A percentile compares a stretch with the other conserved stretches of the same genome.
These are phyloP conservation scores for Pseudoneurospora amorphoporcata DNA, from an alignment of 495 filamentous ascomycete species.

Conservation along the genomic window DNA sequence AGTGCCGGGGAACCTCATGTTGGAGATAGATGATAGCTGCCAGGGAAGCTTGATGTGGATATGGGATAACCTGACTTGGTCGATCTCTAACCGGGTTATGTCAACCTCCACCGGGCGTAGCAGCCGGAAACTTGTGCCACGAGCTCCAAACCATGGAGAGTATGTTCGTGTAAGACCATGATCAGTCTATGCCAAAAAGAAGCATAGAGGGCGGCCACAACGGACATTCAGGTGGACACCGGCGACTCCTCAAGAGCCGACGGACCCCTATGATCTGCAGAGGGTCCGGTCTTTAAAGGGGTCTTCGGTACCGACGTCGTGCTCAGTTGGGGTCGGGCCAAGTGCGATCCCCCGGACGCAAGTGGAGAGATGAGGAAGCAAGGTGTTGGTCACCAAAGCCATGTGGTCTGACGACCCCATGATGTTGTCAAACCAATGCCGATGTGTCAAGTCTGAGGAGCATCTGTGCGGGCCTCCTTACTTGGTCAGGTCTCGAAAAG, in stretches of 20 bases:
- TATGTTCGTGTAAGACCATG: neutral
- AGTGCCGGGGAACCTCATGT: conserved; percentile 9
- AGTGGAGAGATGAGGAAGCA: neutral
- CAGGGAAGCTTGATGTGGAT: conserved; percentile 6
- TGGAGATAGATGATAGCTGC: conserved; percentile 22
- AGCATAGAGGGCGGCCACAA: neutral
- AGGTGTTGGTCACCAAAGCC: neutral
- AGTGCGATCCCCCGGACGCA: neutral
- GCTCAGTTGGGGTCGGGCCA: neutral
- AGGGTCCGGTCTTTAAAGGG: neutral
- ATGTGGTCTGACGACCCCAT: conserved; percentile 1
- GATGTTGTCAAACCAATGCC: conserved; percentile 17
- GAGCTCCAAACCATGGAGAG: neutral
- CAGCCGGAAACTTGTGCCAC: neutral
- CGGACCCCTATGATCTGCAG: neutral
- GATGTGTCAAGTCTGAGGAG: conserved; percentile 17
- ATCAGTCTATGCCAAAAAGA: neutral
- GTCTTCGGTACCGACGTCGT: neutral
- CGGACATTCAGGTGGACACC: neutral
- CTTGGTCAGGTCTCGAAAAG: conserved; percentile 17
- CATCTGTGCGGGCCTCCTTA: conserved; percentile 2
- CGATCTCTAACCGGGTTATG: conserved; percentile 21
- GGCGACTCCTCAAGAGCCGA: neutral
- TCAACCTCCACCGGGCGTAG: conserved; percentile 14
- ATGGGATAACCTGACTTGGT: conserved; percentile 12